Base-by-base conservation (phyloP, 2,329 filamentous ascomycete genomes). In the Pseudocercospora vitis region DNA sequence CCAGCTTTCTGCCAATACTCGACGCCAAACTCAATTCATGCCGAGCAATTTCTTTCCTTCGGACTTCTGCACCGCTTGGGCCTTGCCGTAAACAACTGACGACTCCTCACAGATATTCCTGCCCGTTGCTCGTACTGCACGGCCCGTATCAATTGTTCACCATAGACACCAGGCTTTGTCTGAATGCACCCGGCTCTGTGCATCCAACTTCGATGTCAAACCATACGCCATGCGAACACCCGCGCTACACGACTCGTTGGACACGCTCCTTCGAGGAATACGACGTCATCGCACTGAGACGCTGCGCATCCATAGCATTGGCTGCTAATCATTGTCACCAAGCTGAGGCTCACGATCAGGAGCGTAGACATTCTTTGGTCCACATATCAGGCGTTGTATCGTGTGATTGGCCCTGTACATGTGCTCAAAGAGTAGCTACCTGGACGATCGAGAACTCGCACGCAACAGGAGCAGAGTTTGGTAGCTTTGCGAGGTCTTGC, bases 211-310 rank as follows among this genome's bases (percentile, higher is more conserved):
- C n/a, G 24, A 12, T 12, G 7, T 21, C 8, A 42, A 42, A 21
- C 14, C 14, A 23, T 42, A 9, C 37, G n/a, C 37, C 9, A 42
- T 42, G 37, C 19, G 21, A 9, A 21, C 21, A 24, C 7, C 16
- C 8, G 37, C 21, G 21, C 37, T 42, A 42, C 37, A 42, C 37
- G 37, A 42, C 18, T 42, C 37, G 37, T 42, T 21, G 9, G 19
- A n/a, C 24, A 24, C 8, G 37, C 37, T 24, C 19, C 19, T 42
- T 21, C 37, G 24, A 8, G 19, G 21, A 12, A 24, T 42, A 21
- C 9, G 11, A 42, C 37, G 37, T 42, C 37, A 42, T 42, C 21
- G 26, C 14, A 37, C n/a, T 37, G 33, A 37, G 33, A 37, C 33
- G 19, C 33, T 19, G 33, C n/a, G 33, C 33, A 37, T 16, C 16